Percentiles rank a stretch among this genome's conserved stretches.
These are phyloP conservation scores for Glutinoglossum americanum DNA, from an alignment of 495 filamentous ascomycete species.

Conservation along the genomic window DNA sequence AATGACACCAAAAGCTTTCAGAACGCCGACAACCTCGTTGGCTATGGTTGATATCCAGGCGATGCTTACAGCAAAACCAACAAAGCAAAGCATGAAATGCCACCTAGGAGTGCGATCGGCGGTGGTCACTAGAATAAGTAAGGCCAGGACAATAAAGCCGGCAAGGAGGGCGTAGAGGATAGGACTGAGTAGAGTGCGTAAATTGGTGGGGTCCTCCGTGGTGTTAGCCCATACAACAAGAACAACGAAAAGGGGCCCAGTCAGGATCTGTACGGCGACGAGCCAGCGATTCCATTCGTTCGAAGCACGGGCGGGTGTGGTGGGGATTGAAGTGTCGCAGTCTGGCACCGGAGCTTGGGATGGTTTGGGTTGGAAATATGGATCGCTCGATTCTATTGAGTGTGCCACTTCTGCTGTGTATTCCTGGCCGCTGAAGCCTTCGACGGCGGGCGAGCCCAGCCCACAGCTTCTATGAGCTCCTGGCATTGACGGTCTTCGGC, in stretches of 20 bases:
- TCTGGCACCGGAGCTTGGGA: neutral
- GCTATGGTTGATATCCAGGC: conserved; percentile 95
- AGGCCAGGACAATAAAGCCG: conserved; percentile 39
- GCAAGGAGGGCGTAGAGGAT: conserved; percentile 44
- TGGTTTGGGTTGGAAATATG: neutral
- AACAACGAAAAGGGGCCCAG: conserved; percentile 65
- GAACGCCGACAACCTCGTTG: conserved; percentile 82
- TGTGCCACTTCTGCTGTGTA: neutral
- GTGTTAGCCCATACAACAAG: conserved; percentile 56
- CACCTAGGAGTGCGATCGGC: conserved; percentile 35
- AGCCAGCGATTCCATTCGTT: conserved; percentile 72
- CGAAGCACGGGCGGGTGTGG: neutral
- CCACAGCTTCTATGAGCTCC: neutral
- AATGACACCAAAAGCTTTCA: conserved; percentile 87
- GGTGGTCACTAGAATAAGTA: conserved; percentile 41
- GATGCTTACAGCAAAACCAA: conserved; percentile 81
- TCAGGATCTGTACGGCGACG: conserved; percentile 62
- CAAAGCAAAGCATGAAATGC: conserved; percentile 57
- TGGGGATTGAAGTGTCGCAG: neutral
- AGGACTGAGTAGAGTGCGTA: conserved; percentile 31
- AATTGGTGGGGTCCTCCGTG: conserved; percentile 15
- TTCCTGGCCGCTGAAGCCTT: neutral
- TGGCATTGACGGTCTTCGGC: neutral
- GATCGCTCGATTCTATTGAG: neutral
- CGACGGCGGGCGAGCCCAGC: neutral